Conservation (phyloP, 495 filamentous ascomycete genomes). For the Penicillium roqueforti region DNA sequence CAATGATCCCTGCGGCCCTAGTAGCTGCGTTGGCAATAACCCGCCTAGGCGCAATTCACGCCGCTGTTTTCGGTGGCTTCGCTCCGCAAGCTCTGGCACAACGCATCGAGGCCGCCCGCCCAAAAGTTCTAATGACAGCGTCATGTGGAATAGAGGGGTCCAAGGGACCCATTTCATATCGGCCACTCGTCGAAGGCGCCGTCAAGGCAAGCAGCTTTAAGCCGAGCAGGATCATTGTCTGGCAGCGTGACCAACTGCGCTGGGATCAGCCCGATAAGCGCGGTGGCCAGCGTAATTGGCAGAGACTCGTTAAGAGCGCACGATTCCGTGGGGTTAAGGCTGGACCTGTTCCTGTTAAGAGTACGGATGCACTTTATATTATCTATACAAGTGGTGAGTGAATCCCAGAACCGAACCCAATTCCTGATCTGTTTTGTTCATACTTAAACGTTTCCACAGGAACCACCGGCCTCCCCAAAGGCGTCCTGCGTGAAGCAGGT, state of each 20-base stretch:
- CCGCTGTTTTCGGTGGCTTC: conserved; percentile 92
- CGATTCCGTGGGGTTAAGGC: conserved; percentile 59
- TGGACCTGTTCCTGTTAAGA: conserved; percentile 68
- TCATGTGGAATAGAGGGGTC: conserved; percentile 88
- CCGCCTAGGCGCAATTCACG: conserved; percentile 82
- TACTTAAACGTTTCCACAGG: conserved; percentile 37
- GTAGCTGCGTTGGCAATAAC: conserved; percentile 78
- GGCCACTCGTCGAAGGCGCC: conserved; percentile 66
- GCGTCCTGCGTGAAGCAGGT: conserved; percentile 76
- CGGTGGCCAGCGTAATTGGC: conserved; percentile 73
- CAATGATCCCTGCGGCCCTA: conserved; percentile 88
- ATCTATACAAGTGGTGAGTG: conserved; percentile 72
- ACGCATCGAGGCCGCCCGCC: conserved; percentile 76
- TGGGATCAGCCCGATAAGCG: conserved; percentile 65
- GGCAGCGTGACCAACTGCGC: conserved; percentile 69
- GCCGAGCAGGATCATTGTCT: conserved; percentile 65
- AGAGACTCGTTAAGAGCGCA: conserved; percentile 65
- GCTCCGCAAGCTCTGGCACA: conserved; percentile 77
- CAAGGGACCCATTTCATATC: conserved; percentile 70
- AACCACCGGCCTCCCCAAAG: conserved; percentile 85
- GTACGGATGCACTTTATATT: conserved; percentile 77
- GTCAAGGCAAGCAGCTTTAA: conserved; percentile 55
- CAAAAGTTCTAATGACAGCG: conserved; percentile 75
- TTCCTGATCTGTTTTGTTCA: not conserved
- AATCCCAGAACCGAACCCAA: too few relatives aligned